Percentiles rank a stretch among this genome's conserved stretches.
Evolutionary conservation across 2,329 filamentous ascomycete species (phyloP).

Genomic region (Metarhizium anisopliae): DNA sequence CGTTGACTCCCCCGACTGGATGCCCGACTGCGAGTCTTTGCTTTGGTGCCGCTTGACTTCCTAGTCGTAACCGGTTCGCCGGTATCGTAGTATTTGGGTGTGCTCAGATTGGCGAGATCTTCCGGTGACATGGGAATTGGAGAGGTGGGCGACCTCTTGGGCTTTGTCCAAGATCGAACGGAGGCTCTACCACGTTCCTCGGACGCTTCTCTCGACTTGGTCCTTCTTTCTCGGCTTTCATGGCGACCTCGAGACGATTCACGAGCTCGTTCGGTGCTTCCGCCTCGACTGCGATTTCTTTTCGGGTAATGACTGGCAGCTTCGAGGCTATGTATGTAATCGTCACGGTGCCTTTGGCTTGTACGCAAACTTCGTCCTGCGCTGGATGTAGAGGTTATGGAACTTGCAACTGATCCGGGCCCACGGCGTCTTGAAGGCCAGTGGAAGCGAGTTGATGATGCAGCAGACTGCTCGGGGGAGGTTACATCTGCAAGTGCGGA

Average conservation of each 20-base stretch:
- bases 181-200: slow-evolving; percentile 61
- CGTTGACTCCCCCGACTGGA: slow-evolving; percentile 40
- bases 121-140: slow-evolving; percentile 92
- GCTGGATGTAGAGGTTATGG: slow-evolving; percentile 47
- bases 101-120: slow-evolving; percentile 59
- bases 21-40: slow-evolving; percentile 32
- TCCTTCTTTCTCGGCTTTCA: slow-evolving; percentile 38
- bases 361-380: slow-evolving; percentile 40
- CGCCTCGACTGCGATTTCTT: slow-evolving; percentile 46
- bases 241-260: slow-evolving; percentile 37
- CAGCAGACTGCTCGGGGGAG: slow-evolving; percentile 46
- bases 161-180: slow-evolving; percentile 57
- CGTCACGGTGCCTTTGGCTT: slow-evolving; percentile 58
- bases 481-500: slow-evolving; percentile 43
- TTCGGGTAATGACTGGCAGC: slow-evolving; percentile 58
- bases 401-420: slow-evolving; percentile 47
- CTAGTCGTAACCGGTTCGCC: slow-evolving; percentile 35
- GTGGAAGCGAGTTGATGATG: slow-evolving; percentile 45
- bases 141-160: slow-evolving; percentile 84
- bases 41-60: slow-evolving; percentile 28
- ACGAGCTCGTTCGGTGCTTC: slow-evolving; percentile 36
- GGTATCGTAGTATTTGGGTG: slow-evolving; percentile 25
- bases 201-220: slow-evolving; percentile 52
- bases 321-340: slow-evolving; percentile 81
- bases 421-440: slow-evolving; percentile 46